A percentile compares a stretch with the other conserved stretches of the same genome.
Evolutionary conservation across 2,329 filamentous ascomycete species (phyloP).

Genomic region (Chaetomium sp.): DNA sequence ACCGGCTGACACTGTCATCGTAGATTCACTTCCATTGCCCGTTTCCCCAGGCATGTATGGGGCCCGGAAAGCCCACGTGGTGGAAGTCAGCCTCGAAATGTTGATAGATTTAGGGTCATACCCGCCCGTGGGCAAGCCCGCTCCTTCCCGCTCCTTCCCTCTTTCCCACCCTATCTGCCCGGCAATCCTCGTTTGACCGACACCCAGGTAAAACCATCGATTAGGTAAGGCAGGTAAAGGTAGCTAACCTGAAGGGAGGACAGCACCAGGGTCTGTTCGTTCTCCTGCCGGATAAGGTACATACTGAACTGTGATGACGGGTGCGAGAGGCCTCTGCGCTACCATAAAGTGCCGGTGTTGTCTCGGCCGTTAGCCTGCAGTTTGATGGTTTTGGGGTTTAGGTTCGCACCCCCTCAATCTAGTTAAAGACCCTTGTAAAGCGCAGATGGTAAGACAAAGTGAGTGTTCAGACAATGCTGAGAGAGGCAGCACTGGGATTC

Average conservation of each 20-base stretch:
- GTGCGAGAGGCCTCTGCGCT: neutral
- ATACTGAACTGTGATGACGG: neutral
- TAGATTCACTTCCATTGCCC: neutral
- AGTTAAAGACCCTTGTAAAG: neutral
- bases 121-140: neutral
- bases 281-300: neutral
- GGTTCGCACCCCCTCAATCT: neutral
- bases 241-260: neutral
- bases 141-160: neutral
- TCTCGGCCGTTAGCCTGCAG: slow-evolving; percentile 31
- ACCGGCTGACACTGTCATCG: neutral
- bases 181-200: neutral
- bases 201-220: neutral
- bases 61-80: slow-evolving; percentile 8
- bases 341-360: slow-evolving; percentile 7
- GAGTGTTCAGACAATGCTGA: neutral
- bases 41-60: neutral
- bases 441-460: neutral
- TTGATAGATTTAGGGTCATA: neutral
- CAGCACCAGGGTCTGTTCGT: neutral
- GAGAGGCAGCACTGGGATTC: neutral
- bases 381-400: slow-evolving; percentile 1
- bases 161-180: neutral
- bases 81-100: neutral
- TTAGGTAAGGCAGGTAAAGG: too few relatives aligned